phyloP scores from a whole-genome alignment of 2,329 filamentous ascomycete genomes.

The Colletotrichum orchidophilum region DNA sequence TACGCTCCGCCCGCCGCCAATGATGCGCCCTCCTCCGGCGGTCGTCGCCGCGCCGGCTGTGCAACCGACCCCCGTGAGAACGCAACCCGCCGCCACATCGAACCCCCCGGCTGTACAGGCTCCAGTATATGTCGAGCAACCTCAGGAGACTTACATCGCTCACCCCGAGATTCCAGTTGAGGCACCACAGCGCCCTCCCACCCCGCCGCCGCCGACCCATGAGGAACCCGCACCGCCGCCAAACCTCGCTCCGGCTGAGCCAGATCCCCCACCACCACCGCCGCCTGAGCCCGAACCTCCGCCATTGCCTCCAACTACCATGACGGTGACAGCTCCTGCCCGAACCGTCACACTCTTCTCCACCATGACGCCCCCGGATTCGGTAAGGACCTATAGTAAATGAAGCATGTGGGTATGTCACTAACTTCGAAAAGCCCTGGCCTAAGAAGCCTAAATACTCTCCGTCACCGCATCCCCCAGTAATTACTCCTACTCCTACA shows the following conservation, averaged over 20 bases:
- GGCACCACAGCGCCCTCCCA: background rate
- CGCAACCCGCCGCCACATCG: background rate
- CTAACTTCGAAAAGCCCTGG: background rate
- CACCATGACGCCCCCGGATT: constrained; percentile 14
- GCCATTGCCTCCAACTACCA: constrained; percentile 16
- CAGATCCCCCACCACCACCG: constrained; percentile 9
- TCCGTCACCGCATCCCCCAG: background rate
- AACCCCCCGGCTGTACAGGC: background rate
- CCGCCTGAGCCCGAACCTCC: background rate
- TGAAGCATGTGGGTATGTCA: background rate
- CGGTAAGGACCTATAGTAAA: background rate
- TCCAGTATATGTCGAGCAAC: background rate
- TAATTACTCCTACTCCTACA: background rate
- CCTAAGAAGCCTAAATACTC: constrained; percentile 5
- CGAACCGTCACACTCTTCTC: constrained; percentile 22
- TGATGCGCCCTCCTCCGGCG: background rate
- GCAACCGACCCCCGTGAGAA: background rate
- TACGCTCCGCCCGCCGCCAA: background rate
- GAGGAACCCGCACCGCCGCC: constrained; percentile 14
- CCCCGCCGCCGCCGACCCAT: constrained; percentile 3
- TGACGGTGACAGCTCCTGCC: constrained; percentile 23
- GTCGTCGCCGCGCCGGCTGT: background rate
- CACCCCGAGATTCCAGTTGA: background rate
- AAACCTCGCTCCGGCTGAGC: constrained; percentile 24
- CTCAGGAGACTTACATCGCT: background rate